Conservation (phyloP, 495 filamentous ascomycete species). For the Penicillium fimorum region DNA sequence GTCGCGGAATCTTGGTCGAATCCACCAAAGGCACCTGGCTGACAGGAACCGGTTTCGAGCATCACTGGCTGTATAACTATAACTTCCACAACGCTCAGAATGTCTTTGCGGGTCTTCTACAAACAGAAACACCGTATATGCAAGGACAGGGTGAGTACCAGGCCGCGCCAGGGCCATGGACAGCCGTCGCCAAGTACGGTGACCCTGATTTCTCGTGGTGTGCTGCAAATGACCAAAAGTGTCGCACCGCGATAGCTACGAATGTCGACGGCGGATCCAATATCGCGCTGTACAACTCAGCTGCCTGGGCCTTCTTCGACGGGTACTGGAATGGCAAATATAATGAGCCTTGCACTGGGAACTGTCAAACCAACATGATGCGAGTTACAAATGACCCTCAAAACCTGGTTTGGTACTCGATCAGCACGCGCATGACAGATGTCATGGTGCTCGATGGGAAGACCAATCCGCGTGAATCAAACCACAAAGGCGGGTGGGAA, state of each 20-base stretch:
- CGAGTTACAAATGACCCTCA: constrained; percentile 30
- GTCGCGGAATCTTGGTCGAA: constrained; percentile 51
- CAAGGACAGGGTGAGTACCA: constrained; percentile 35
- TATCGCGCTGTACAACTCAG: constrained; percentile 54
- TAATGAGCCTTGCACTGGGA: constrained; percentile 33
- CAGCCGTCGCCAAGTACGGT: constrained; percentile 31
- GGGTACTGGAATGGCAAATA: constrained; percentile 34
- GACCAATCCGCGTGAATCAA: constrained; percentile 32
- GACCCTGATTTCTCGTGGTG: constrained; percentile 47
- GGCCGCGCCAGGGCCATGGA: constrained; percentile 47
- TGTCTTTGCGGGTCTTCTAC: constrained; percentile 46
- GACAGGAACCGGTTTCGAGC: constrained; percentile 43
- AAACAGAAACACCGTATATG: constrained; percentile 50
- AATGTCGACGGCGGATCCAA: constrained; percentile 43
- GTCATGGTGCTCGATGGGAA: constrained; percentile 42
- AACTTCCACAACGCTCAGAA: constrained; percentile 49
- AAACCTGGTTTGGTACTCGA: constrained; percentile 43
- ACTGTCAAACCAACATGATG: constrained; percentile 48
- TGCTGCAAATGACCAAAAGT: constrained; percentile 31
- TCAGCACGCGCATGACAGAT: constrained; percentile 39
- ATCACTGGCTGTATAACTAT: constrained; percentile 52
- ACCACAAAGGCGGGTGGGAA: constrained; percentile 56
- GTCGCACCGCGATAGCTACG: constrained; percentile 40
- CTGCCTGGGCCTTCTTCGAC: constrained; percentile 55
- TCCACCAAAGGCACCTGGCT: constrained; percentile 45